phyloP scores from a whole-genome alignment of 2,329 filamentous ascomycete species.

The Ophiostoma perfectum region DNA sequence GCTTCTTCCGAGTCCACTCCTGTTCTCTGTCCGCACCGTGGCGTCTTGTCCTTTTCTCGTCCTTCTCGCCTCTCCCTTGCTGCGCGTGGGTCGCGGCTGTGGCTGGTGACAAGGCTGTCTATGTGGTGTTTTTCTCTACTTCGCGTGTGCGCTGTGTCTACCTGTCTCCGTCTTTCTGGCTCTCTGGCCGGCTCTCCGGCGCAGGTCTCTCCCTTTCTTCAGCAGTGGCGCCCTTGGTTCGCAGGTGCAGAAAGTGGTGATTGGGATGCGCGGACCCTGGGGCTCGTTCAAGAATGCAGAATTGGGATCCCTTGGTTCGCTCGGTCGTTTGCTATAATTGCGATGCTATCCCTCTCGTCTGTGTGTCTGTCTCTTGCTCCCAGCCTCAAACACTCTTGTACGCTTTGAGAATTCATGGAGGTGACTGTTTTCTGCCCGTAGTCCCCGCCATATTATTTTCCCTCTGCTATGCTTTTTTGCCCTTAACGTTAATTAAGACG shows the following conservation, averaged over 20 bases:
- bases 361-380: neutral
- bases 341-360: neutral
- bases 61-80: slow-evolving; percentile 9
- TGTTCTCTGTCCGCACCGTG: neutral
- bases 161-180: neutral
- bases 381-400: neutral
- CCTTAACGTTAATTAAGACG: neutral
- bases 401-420: neutral
- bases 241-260: slow-evolving; percentile 14
- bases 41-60: neutral
- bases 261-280: slow-evolving; percentile 13
- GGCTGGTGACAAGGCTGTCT: slow-evolving; percentile 13
- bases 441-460: slow-evolving; percentile 12
- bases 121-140: slow-evolving; percentile 9
- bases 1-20: neutral
- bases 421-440: slow-evolving; percentile 13
- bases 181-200: neutral
- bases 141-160: neutral
- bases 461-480: neutral
- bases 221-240: slow-evolving; percentile 12
- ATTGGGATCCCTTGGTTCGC: slow-evolving; percentile 10
- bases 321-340: slow-evolving; percentile 12
- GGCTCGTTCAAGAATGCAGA: slow-evolving; percentile 18
- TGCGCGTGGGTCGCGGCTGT: slow-evolving; percentile 9
- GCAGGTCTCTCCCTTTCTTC: slow-evolving; percentile 18